A percentile compares a stretch with the other conserved stretches of the same genome.
phyloP scores from a whole-genome alignment of 192 early-diverging fungal genomes.

The Coemansia aciculifera region DNA sequence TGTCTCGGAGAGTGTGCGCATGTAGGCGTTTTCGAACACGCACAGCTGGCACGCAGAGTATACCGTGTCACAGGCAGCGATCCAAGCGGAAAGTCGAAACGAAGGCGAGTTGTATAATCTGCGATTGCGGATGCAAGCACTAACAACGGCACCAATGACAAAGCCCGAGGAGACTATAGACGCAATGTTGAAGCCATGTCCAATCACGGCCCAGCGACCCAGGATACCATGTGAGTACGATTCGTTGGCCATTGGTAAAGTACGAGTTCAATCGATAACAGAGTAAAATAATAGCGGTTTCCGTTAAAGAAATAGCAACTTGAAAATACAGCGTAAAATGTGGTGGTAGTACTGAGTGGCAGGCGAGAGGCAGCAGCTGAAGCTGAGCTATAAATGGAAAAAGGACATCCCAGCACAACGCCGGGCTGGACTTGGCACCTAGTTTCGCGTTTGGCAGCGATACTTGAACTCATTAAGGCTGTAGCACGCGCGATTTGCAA shows the following conservation, averaged over 20 bases:
- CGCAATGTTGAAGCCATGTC: constrained; percentile 40
- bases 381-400: not conserved
- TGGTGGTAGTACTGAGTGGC: not conserved
- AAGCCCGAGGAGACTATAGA: constrained; percentile 33
- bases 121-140: constrained; percentile 7
- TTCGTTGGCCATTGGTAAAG: constrained; percentile 4
- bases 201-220: constrained; percentile 47
- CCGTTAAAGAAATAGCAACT: not conserved
- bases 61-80: constrained; percentile 40
- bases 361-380: not conserved
- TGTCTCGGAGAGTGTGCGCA: constrained; percentile 30
- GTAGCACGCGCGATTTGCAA: not conserved
- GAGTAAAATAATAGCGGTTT: not conserved
- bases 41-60: constrained; percentile 45
- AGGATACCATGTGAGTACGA: constrained; percentile 33
- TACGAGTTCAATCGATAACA: not conserved
- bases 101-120: constrained; percentile 10
- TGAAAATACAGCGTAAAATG: not conserved
- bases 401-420: not conserved
- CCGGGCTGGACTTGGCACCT: not conserved
- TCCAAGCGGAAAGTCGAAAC: constrained; percentile 35
- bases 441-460: not conserved
- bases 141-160: constrained; percentile 26
- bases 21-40: constrained; percentile 37
- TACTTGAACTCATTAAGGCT: not conserved